phyloP scores from a whole-genome alignment of 768 basidiomycete genomes.

The Sarcomyxa edulis region DNA sequence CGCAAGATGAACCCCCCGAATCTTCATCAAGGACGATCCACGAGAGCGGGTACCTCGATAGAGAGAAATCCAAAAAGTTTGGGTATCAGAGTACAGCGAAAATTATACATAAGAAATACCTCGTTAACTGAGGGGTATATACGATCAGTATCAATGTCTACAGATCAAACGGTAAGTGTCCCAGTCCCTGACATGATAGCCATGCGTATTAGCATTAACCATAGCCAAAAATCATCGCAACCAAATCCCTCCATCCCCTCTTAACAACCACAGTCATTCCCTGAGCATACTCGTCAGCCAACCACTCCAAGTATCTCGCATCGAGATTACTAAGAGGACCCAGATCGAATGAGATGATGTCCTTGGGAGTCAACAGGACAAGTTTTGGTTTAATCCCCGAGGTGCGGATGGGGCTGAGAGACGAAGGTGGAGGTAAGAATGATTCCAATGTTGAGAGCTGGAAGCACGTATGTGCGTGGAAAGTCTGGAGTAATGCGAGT shows the following conservation, averaged over 20 bases:
- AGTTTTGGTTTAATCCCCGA: too few relatives aligned
- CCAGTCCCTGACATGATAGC: too few relatives aligned
- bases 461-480: constrained; percentile 60
- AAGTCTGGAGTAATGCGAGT: constrained; percentile 58
- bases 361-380: constrained; percentile 60
- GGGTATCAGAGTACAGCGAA: too few relatives aligned
- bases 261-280: constrained; percentile 35
- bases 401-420: constrained; percentile 7
- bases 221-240: constrained; percentile 42
- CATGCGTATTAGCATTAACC: too few relatives aligned
- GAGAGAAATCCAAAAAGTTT: too few relatives aligned
- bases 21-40: too few relatives aligned
- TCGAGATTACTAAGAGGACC: constrained; percentile 70
- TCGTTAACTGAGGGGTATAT: too few relatives aligned
- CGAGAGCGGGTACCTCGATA: too few relatives aligned
- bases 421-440: constrained; percentile 18
- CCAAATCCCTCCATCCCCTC: constrained; percentile 46
- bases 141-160: too few relatives aligned
- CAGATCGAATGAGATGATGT: constrained; percentile 64
- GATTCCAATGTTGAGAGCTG: constrained; percentile 45
- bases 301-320: constrained; percentile 74
- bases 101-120: too few relatives aligned
- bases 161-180: too few relatives aligned
- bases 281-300: constrained; percentile 60
- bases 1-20: too few relatives aligned